phyloP scores from a whole-genome alignment of 441 rosid species.

The Syzygium syzygioides region DNA sequence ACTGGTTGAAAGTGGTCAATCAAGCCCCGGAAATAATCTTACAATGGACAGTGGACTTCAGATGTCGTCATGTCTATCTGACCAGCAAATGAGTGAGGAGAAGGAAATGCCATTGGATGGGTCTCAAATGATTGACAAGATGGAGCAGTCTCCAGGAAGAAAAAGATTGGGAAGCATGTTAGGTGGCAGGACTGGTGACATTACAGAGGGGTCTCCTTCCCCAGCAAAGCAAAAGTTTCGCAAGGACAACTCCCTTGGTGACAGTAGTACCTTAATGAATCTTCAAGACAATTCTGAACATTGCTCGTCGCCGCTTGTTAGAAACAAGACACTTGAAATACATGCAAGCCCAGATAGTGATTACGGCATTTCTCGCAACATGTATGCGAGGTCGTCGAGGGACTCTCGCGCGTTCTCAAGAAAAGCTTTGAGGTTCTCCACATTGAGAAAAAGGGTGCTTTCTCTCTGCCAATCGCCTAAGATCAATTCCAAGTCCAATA shows the following conservation, averaged over 20 bases:
- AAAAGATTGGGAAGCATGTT: conserved; percentile 34
- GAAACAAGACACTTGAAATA: conserved; percentile 16
- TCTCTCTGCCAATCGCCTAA: conserved; percentile 23
- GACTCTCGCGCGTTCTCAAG: conserved; percentile 16
- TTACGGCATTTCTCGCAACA: conserved; percentile 16
- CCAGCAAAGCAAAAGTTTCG: conserved; percentile 22
- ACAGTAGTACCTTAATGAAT: conserved; percentile 14
- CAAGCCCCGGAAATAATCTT: conserved; percentile 27
- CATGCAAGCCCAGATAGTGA: conserved; percentile 14
- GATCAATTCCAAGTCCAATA: conserved; percentile 22
- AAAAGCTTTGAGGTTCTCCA: conserved; percentile 27
- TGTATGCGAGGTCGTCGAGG: conserved; percentile 17
- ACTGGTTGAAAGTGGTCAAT: conserved; percentile 33
- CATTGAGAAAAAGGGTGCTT: conserved; percentile 26
- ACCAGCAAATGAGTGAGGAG: conserved; percentile 22
- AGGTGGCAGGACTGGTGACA: conserved; percentile 23
- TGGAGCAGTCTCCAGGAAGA: conserved; percentile 32
- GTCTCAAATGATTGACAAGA: conserved; percentile 17
- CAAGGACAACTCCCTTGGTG: conserved; percentile 14
- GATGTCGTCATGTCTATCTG: conserved; percentile 27
- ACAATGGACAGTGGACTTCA: conserved; percentile 27
- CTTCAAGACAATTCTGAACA: conserved; percentile 22
- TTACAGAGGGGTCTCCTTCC: conserved; percentile 21
- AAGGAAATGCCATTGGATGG: conserved; percentile 24
- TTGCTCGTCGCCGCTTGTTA: conserved; percentile 13